phyloP scores from a whole-genome alignment of 371 early-diverging fungal genomes.

The Mortierella sp. region DNA sequence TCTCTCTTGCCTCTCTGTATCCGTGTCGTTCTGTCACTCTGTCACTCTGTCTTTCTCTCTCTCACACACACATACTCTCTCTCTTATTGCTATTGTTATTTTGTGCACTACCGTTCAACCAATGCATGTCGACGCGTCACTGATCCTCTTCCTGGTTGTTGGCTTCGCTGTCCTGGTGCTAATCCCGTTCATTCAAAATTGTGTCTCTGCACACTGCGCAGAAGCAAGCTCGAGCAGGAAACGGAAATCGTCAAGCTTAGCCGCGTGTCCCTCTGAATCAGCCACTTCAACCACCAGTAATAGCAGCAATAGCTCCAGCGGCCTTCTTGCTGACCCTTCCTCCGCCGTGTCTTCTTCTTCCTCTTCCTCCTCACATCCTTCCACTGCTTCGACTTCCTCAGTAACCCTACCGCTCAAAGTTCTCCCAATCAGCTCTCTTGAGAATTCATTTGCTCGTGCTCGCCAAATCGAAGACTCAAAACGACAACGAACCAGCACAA shows the following conservation, averaged over 20 bases:
- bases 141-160: not conserved
- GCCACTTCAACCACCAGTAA: conserved; percentile 5
- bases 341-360: conserved; percentile 8
- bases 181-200: conserved; percentile 2
- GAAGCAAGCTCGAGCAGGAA: conserved; percentile 53
- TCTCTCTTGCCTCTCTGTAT: too few species aligned
- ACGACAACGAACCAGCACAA: conserved; percentile 26
- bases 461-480: conserved; percentile 45
- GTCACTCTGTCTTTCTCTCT: too few species aligned
- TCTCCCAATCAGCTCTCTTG: conserved; percentile 38
- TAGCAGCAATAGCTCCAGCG: conserved; percentile 4
- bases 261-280: conserved; percentile 47
- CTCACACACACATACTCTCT: too few species aligned
- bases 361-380: conserved; percentile 11
- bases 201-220: conserved; percentile 4
- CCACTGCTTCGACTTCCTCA: conserved; percentile 14
- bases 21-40: too few species aligned
- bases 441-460: conserved; percentile 51
- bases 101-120: not conserved
- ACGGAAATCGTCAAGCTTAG: conserved; percentile 48
- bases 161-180: not conserved
- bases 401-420: conserved; percentile 35
- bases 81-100: too few species aligned
- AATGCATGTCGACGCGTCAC: conserved; percentile 18
- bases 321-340: conserved; percentile 14